These are phyloP conservation scores for Amanita inopinata DNA, from an alignment of 768 basidiomycete genomes.

Conservation along the genomic window DNA sequence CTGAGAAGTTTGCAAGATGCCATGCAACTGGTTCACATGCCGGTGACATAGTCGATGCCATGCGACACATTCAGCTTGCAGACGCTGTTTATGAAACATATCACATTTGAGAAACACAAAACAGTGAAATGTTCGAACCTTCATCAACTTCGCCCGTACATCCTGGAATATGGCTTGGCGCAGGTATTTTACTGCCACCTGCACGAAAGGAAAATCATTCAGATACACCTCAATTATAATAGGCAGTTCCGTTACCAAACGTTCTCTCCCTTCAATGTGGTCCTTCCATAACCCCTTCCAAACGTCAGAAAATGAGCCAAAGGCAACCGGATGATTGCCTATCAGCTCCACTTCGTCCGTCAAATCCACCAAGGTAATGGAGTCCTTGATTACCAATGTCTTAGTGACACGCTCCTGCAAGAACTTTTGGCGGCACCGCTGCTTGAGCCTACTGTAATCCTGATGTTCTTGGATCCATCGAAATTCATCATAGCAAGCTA, in stretches of 20 bases:
- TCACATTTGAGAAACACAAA: conserved; percentile 1
- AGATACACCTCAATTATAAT: neutral
- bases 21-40: conserved; percentile 46
- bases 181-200: conserved; percentile 53
- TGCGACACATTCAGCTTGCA: conserved; percentile 45
- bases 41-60: conserved; percentile 50
- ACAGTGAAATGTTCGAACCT: conserved; percentile 17
- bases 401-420: conserved; percentile 45
- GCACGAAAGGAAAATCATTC: conserved; percentile 4
- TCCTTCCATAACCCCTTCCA: conserved; percentile 53
- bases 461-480: conserved; percentile 41
- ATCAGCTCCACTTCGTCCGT: conserved; percentile 43
- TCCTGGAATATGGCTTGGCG: conserved; percentile 41
- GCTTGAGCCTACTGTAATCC: conserved; percentile 46
- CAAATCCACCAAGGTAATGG: conserved; percentile 40
- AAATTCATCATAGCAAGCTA: conserved; percentile 15
- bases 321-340: conserved; percentile 37
- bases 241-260: conserved; percentile 19
- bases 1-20: conserved; percentile 39
- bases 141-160: conserved; percentile 39
- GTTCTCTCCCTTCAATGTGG: conserved; percentile 26
- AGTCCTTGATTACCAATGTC: conserved; percentile 43
- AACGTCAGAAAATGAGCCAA: conserved; percentile 52
- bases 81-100: conserved; percentile 25
- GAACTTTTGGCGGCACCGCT: conserved; percentile 49